Percentiles rank a stretch among this genome's conserved stretches.
phyloP scores from a whole-genome alignment of 2,329 filamentous ascomycete species.

The Didymella segeticola region DNA sequence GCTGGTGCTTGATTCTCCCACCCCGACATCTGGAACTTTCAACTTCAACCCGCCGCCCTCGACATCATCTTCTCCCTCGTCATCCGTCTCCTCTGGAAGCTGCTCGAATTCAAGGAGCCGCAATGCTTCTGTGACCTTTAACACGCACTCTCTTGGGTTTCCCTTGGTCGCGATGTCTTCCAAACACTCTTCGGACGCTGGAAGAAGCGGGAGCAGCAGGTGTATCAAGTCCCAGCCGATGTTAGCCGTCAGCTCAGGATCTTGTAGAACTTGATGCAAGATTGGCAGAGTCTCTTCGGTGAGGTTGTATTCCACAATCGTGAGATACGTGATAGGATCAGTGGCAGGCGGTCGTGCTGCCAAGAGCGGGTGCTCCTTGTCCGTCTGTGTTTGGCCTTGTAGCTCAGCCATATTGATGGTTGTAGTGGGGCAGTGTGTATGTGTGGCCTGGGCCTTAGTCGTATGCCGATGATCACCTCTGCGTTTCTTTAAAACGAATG shows the following conservation, averaged over 20 bases:
- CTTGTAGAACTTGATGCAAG: conserved; percentile 72
- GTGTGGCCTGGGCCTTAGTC: background rate
- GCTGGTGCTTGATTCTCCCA: conserved; percentile 43
- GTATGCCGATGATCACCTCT: background rate
- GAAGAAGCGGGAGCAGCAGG: conserved; percentile 71
- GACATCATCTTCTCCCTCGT: conserved; percentile 49
- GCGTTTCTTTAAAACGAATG: background rate
- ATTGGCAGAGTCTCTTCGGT: conserved; percentile 70
- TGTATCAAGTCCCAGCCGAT: conserved; percentile 87
- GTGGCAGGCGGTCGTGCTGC: conserved; percentile 66
- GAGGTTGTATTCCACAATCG: conserved; percentile 76
- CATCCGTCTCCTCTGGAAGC: conserved; percentile 62
- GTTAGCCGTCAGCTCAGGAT: conserved; percentile 72
- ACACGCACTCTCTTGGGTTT: conserved; percentile 80
- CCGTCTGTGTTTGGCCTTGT: conserved; percentile 28
- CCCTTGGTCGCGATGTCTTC: conserved; percentile 77
- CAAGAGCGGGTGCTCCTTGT: conserved; percentile 58
- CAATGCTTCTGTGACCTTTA: conserved; percentile 79
- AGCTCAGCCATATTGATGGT: conserved; percentile 39
- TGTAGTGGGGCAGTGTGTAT: conserved; percentile 2
- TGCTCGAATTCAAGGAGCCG: conserved; percentile 62
- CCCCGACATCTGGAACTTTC: conserved; percentile 31
- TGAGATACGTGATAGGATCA: conserved; percentile 79
- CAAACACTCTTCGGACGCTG: conserved; percentile 71
- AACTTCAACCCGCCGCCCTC: conserved; percentile 18